These are phyloP conservation scores for Diaporthe citri DNA, from an alignment of 2,329 filamentous ascomycete species.

Conservation along the genomic window DNA sequence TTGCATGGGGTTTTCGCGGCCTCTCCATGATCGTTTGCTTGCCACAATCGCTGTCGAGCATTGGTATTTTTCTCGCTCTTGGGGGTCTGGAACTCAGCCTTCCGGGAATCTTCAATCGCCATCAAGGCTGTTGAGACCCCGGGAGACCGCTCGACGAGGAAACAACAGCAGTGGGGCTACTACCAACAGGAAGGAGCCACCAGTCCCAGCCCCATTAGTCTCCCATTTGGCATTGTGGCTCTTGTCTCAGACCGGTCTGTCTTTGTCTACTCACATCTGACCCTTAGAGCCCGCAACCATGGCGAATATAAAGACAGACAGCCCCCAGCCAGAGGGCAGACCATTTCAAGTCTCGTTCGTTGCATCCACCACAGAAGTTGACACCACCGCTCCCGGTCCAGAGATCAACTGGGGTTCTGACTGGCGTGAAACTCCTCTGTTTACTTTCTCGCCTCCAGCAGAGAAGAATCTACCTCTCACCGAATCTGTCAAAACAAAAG, in stretches of 20 bases:
- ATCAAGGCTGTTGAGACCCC: not conserved
- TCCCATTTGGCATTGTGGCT: not conserved
- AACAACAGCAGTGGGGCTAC: not conserved
- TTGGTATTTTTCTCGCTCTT: not conserved
- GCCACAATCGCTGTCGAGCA: not conserved
- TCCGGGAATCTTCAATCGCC: not conserved
- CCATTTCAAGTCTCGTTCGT: not conserved
- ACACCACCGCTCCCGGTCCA: not conserved
- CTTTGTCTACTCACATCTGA: not conserved
- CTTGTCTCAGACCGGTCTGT: not conserved
- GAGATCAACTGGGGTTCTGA: not conserved
- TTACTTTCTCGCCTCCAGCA: not conserved
- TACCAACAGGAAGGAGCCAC: not conserved
- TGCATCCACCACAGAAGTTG: not conserved
- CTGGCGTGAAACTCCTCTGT: not conserved
- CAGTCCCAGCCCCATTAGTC: not conserved
- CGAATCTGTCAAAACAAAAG: too few species aligned
- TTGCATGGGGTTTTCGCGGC: not conserved
- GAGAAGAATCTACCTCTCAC: not conserved
- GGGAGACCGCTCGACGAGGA: not conserved
- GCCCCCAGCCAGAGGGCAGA: not conserved
- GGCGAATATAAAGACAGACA: slow-evolving; percentile 12
- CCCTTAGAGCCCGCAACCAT: not conserved
- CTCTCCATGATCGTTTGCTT: not conserved
- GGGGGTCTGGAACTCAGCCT: not conserved